Percentiles rank a stretch among this genome's conserved stretches.
These are phyloP conservation scores for Batkoa obscura DNA, from an alignment of 371 early-diverging fungal genomes.

Conservation along the genomic window DNA sequence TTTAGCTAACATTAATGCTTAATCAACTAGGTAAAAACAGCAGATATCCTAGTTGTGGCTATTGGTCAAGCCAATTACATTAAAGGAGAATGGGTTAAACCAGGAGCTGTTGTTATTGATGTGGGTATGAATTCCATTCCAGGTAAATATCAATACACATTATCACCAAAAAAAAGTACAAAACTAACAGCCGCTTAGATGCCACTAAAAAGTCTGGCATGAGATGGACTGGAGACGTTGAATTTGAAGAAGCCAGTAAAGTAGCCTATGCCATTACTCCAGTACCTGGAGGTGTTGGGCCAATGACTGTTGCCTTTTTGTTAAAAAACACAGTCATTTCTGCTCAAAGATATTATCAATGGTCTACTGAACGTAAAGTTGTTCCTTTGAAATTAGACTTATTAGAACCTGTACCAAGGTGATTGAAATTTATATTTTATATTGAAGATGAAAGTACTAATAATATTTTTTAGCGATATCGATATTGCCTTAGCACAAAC, in stretches of 20 bases:
- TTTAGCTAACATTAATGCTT: neutral
- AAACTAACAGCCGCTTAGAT: conserved; percentile 20
- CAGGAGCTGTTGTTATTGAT: conserved; percentile 80
- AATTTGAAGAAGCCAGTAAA: conserved; percentile 39
- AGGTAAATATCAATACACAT: conserved; percentile 14
- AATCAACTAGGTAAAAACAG: conserved; percentile 25
- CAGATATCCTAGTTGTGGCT: conserved; percentile 80
- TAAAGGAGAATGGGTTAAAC: conserved; percentile 79
- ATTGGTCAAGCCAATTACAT: conserved; percentile 60
- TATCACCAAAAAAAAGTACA: neutral
- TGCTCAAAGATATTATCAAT: conserved; percentile 50
- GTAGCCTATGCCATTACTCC: conserved; percentile 73
- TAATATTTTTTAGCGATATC: conserved; percentile 60
- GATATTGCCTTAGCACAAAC: conserved; percentile 75
- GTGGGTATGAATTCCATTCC: conserved; percentile 80
- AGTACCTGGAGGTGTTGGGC: conserved; percentile 93
- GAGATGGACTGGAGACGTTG: conserved; percentile 86
- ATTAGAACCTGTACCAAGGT: conserved; percentile 23
- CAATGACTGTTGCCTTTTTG: conserved; percentile 94
- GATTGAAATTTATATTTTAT: conserved; percentile 6
- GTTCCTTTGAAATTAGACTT: conserved; percentile 40
- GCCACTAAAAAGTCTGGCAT: conserved; percentile 65
- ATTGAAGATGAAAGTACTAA: conserved; percentile 12
- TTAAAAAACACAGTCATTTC: conserved; percentile 61
- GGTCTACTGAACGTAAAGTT: conserved; percentile 25